Percentiles rank a stretch among this genome's conserved stretches.
These are phyloP conservation scores for Cylindrotheca fusiformis DNA, from an alignment of 108 stramenopile species.

Conservation along the genomic window DNA sequence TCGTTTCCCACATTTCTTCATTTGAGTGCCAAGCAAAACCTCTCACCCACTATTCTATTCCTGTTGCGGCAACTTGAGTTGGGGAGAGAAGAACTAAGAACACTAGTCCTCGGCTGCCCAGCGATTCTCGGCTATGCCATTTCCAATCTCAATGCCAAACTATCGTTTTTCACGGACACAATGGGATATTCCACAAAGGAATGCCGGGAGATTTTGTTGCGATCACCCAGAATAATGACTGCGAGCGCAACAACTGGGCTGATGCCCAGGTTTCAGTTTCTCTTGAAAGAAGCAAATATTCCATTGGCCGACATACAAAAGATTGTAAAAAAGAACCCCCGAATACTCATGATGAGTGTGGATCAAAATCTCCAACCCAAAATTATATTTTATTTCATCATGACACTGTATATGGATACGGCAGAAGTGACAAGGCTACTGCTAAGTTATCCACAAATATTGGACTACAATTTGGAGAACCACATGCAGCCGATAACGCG, in stretches of 20 bases:
- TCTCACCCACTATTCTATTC: conserved; percentile 60
- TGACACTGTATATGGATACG: conserved; percentile 58
- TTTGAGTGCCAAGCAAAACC: conserved; percentile 58
- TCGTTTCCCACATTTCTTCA: conserved; percentile 65
- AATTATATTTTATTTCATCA: conserved; percentile 72
- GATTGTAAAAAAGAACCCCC: conserved; percentile 58
- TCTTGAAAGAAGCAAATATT: conserved; percentile 56
- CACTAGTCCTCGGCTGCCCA: conserved; percentile 58
- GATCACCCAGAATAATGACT: conserved; percentile 54
- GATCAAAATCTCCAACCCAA: conserved; percentile 72
- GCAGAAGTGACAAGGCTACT: conserved; percentile 49
- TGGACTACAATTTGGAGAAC: conserved; percentile 75
- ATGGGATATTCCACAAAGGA: conserved; percentile 54
- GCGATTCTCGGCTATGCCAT: conserved; percentile 58
- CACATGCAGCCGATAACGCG: conserved; percentile 67
- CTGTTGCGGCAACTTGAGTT: conserved; percentile 54
- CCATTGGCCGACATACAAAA: conserved; percentile 45
- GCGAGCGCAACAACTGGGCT: conserved; percentile 61
- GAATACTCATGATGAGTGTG: conserved; percentile 62
- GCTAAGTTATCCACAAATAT: conserved; percentile 58
- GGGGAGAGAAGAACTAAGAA: conserved; percentile 48
- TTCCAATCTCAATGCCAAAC: conserved; percentile 51
- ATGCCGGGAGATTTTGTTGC: conserved; percentile 46
- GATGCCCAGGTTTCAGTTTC: conserved; percentile 55
- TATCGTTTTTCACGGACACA: conserved; percentile 56